These are phyloP conservation scores for Pestalotiopsis sp. DNA, from an alignment of 2,329 filamentous ascomycete species.

Conservation along the genomic window DNA sequence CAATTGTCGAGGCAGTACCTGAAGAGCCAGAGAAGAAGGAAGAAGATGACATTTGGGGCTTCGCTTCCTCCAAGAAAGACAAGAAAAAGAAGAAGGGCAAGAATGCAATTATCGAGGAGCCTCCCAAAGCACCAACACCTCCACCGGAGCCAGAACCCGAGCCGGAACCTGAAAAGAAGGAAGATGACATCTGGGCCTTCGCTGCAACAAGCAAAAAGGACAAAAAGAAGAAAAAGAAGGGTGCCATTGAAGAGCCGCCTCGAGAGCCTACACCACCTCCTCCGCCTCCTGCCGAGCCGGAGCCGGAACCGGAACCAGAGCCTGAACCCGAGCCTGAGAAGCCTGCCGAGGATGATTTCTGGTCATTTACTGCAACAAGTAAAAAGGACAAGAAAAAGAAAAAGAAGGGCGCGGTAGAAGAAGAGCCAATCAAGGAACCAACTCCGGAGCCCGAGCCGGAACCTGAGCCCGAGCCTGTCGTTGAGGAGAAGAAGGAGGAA, in stretches of 20 bases:
- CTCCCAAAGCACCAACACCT: constrained; percentile 10
- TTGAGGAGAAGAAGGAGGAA: constrained; percentile 29
- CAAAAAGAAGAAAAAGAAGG: constrained; percentile 18
- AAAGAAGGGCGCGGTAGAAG: constrained; percentile 27
- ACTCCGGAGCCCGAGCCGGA: constrained; percentile 21
- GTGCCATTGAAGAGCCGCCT: constrained; percentile 8
- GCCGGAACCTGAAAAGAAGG: constrained; percentile 15
- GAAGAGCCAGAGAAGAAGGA: constrained; percentile 22
- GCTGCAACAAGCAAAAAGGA: constrained; percentile 1
- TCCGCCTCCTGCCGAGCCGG: constrained; percentile 31
- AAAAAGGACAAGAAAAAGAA: constrained; percentile 34
- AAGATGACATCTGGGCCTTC: constrained; percentile 6
- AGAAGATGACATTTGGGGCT: constrained; percentile 38
- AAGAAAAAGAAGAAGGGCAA: constrained; percentile 17
- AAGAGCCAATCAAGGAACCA: constrained; percentile 29
- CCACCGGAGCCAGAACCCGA: constrained; percentile 31
- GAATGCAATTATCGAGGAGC: constrained; percentile 7
- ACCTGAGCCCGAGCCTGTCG: constrained; percentile 25
- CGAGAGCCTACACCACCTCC: constrained; percentile 3
- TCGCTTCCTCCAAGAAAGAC: constrained; percentile 25
- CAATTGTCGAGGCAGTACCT: constrained; percentile 19
- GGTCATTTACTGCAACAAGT: constrained; percentile 8
- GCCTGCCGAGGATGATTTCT: neutral
- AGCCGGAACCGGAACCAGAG: constrained; percentile 19
- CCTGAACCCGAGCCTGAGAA: constrained; percentile 24